Evolutionary conservation across 192 early-diverging fungal genomes (phyloP).

Genomic region (Coemansia sp.): DNA sequence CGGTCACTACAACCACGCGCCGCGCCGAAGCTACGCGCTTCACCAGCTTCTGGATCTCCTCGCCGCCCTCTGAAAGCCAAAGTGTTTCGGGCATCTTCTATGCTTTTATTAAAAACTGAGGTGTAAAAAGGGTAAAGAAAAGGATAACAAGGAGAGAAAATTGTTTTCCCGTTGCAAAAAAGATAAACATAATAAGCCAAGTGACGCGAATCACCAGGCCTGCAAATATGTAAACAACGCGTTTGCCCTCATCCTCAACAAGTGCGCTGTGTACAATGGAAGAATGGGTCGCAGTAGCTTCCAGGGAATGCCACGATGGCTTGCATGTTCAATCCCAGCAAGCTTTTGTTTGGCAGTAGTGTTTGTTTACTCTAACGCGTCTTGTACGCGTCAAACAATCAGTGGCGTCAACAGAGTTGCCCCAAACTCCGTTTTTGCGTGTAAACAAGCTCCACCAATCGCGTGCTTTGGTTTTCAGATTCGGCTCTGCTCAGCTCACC

Average conservation of each 20-base stretch:
- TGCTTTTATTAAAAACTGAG: not conserved
- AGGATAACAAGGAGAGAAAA: not conserved
- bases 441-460: not conserved
- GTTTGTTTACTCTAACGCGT: conserved; percentile 8
- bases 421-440: not conserved
- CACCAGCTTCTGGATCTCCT: conserved; percentile 17
- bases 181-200: no score
- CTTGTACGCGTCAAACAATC: not conserved
- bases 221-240: no score
- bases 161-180: not conserved
- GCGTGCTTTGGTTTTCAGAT: not conserved
- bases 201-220: no score
- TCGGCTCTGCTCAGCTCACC: not conserved
- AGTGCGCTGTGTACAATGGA: no score
- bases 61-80: conserved; percentile 8
- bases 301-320: no score
- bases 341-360: not conserved
- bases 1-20: conserved; percentile 64
- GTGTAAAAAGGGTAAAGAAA: not conserved
- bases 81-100: conserved; percentile 39
- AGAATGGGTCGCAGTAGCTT: no score
- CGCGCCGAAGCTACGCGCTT: conserved; percentile 34
- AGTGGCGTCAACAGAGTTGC: not conserved
- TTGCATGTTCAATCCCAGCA: no score
- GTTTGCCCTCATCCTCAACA: no score